Base-by-base conservation (phyloP, 805 yeast genomes). In the Starmerella stellata region DNA sequence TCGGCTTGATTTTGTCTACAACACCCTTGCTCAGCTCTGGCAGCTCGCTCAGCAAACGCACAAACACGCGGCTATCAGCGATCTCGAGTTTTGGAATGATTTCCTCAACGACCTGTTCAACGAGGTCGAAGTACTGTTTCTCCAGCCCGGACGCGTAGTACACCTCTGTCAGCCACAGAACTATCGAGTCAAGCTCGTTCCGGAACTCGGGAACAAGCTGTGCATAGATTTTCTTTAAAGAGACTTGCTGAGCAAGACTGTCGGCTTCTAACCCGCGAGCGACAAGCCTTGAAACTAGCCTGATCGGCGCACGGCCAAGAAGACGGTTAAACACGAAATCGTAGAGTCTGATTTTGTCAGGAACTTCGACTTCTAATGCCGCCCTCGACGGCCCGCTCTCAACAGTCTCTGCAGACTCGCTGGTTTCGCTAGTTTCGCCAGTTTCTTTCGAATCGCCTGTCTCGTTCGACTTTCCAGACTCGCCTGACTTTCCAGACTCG, bases 141-240 rank as follows among this genome's bases (percentile, higher is more conserved):
- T 82, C 94, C 49, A 77, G 79, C 40, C 82, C 60, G 51, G 75
- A 79, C 36, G 71, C 63, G 59, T 72, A 75, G 92, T 95, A 90
- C 56, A 90, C 98, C 58, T 90, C 98, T 51, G 78, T 85, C 39
- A 90, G 61, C 99, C 99, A 90, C 45, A 78, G 83, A 29, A 87
- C 73, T 16, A 82, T 74, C 27, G 76, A 59, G 42, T 80, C 92
- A 11, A 85, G 66, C 27, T 87, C 63, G 8, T 63, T 64, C 39
- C 77, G 77, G 49, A 85, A 74, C 52, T 78, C 80, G 9, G 68
- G 74, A 50, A 80, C 63, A 39, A 82, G 75, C 53, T 77, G 79
- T 15, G 74, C 72, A 43, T 77, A 75, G 9, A 90, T 60, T 18
- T 81, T 70, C 18, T 69, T 72, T 48, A 95, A 66, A 11, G 87